phyloP scores from a whole-genome alignment of 345 rosid species.

The Salix viminalis region DNA sequence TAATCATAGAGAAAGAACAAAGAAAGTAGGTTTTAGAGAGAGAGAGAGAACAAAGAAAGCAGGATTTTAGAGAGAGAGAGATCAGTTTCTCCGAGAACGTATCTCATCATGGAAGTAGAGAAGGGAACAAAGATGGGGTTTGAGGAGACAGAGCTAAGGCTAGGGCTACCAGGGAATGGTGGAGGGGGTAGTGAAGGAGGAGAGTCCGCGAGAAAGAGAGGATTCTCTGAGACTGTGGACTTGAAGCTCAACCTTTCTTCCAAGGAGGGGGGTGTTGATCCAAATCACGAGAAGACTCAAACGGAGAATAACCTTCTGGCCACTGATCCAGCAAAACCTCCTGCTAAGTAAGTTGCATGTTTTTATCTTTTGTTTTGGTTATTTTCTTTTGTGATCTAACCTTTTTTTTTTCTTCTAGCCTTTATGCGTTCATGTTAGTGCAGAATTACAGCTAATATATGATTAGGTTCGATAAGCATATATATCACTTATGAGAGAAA shows the following conservation, averaged over 20 bases:
- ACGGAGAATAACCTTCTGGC: constrained; percentile 32
- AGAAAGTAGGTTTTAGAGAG: neutral
- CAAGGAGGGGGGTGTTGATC: constrained; percentile 15
- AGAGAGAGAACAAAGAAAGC: neutral
- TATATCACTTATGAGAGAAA: neutral
- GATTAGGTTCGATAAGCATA: neutral
- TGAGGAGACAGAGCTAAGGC: constrained; percentile 75
- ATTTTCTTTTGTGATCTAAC: neutral
- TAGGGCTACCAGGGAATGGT: constrained; percentile 64
- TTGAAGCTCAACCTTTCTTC: constrained; percentile 71
- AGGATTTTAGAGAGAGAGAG: neutral
- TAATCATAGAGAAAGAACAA: neutral
- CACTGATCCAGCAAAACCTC: constrained; percentile 67
- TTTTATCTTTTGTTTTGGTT: no score
- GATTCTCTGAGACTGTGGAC: constrained; percentile 65
- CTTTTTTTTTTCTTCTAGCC: neutral
- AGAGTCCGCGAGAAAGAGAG: constrained; percentile 53
- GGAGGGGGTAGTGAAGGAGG: constrained; percentile 23
- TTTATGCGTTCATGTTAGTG: neutral
- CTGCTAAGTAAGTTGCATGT: constrained; percentile 48
- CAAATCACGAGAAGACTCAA: constrained; percentile 8
- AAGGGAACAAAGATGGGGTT: constrained; percentile 36
- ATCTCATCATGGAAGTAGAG: constrained; percentile 26
- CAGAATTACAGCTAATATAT: neutral
- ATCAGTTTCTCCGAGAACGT: neutral